These are phyloP conservation scores for Penicillium maclennaniae DNA, from an alignment of 495 filamentous ascomycete species.

Conservation along the genomic window DNA sequence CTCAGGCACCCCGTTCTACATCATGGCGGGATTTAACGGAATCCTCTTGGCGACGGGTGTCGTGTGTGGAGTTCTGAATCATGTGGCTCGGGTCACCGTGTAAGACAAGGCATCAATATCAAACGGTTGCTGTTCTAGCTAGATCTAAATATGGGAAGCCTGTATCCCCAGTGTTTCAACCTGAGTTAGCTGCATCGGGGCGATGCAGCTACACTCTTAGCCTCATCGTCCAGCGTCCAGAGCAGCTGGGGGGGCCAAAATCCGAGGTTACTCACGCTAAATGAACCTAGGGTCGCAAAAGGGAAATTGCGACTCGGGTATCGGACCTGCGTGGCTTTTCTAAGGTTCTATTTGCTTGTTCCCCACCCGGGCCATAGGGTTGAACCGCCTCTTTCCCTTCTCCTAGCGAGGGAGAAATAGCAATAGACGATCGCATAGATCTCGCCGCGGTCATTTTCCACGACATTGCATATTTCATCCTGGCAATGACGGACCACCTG, in stretches of 20 bases:
- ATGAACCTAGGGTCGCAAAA: background rate
- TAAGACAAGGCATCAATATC: background rate
- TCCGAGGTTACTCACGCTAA: background rate
- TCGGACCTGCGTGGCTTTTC: background rate
- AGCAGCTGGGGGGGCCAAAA: background rate
- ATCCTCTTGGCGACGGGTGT: slow-evolving; percentile 59
- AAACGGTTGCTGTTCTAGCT: background rate
- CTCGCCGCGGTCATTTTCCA: background rate
- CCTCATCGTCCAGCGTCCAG: background rate
- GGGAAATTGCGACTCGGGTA: background rate
- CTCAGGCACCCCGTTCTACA: slow-evolving; percentile 78
- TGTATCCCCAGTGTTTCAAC: background rate
- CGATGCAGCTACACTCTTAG: background rate
- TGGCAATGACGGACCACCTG: background rate
- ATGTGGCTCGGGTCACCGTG: slow-evolving; percentile 14
- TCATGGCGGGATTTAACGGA: slow-evolving; percentile 86
- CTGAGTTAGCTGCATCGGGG: background rate
- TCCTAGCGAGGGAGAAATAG: background rate
- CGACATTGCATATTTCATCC: background rate
- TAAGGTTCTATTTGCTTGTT: background rate
- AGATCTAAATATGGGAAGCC: background rate
- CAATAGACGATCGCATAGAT: background rate
- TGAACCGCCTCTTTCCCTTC: background rate
- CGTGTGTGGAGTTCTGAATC: slow-evolving; percentile 30
- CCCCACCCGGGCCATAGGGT: too few relatives aligned